phyloP scores from a whole-genome alignment of 768 basidiomycete species.

The Calocera viscosa region DNA sequence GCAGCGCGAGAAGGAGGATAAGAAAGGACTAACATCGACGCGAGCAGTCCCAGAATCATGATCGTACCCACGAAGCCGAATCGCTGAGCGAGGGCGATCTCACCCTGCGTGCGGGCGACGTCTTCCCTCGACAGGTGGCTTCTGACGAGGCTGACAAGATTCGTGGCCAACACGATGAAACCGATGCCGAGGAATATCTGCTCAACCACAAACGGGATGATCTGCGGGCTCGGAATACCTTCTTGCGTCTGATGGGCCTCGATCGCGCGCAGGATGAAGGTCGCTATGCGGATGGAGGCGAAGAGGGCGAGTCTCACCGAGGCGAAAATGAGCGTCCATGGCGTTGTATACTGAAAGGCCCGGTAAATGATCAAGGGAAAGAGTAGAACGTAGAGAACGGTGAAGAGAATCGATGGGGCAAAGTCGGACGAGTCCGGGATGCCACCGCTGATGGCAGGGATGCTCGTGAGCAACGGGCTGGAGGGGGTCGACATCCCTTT shows the following conservation, averaged over 20 bases:
- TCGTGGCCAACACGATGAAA: neutral
- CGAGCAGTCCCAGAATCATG: neutral
- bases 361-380: slow-evolving; percentile 31
- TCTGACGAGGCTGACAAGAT: neutral
- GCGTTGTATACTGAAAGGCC: too few species aligned
- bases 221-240: neutral
- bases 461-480: too few species aligned
- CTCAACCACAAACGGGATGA: neutral
- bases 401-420: slow-evolving; percentile 34
- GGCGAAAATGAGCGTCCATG: too few species aligned
- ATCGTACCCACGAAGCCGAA: neutral
- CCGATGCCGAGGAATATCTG: neutral
- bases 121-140: neutral
- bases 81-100: neutral
- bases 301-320: too few species aligned
- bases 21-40: neutral
- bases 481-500: too few species aligned
- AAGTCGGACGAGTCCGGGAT: slow-evolving; percentile 32
- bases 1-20: neutral
- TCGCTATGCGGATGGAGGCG: neutral
- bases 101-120: neutral
- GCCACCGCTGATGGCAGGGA: slow-evolving; percentile 38
- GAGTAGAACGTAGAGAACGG: slow-evolving; percentile 30
- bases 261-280: neutral
- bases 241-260: neutral